Base-by-base conservation (phyloP, 352 stramenopile species). In the Peronosclerospora sorghi region DNA sequence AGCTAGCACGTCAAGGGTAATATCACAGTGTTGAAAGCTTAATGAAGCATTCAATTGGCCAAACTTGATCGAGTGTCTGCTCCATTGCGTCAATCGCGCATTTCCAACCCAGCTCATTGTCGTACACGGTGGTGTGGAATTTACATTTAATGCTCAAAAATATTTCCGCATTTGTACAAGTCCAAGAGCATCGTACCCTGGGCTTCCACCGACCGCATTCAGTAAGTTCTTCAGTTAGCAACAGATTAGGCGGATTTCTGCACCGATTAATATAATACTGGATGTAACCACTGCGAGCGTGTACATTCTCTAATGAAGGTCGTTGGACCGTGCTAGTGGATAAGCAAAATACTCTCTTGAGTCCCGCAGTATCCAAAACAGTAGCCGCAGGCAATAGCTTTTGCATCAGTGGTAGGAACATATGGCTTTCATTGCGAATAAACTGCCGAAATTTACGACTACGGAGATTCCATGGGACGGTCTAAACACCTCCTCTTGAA, bases 221-320 rank as follows among this genome's bases (percentile, higher is more conserved):
- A 24, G 48, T 57, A 32, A 86, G 64, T 36, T 75, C 57, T 35
- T 62, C 45, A 7, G 68, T 73, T 14, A 86, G 44, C 13, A 86
- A 51, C 28, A 83, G 35, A 39, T 62, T 73, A 5, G 73, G 70
- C 41, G 83, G 54, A 21, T 86, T 86, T 19, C 65, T 57, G 14
- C 68, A 80, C 15, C 73, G 70, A 23, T 86, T 83, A 45, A 86
- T 77, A 41, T 86, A 83, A 41, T n/a, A 51, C 32, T 66, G 49
- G 14, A 75, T 78, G 57, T 86, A 86, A 19, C 73, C 73, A 8
- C 70, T 76, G 1, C 73, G 65, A 35, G 73, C 73, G 8, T 67
- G 46, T 10, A 47, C 39, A 30, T 81, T 81, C 32, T 67, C 59
- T 32, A 86, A 86, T 13, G 70, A 83, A 27, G 73, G 73, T 30